These are phyloP conservation scores for Colletotrichum eleusines DNA, from an alignment of 2,329 filamentous ascomycete species.

Conservation along the genomic window DNA sequence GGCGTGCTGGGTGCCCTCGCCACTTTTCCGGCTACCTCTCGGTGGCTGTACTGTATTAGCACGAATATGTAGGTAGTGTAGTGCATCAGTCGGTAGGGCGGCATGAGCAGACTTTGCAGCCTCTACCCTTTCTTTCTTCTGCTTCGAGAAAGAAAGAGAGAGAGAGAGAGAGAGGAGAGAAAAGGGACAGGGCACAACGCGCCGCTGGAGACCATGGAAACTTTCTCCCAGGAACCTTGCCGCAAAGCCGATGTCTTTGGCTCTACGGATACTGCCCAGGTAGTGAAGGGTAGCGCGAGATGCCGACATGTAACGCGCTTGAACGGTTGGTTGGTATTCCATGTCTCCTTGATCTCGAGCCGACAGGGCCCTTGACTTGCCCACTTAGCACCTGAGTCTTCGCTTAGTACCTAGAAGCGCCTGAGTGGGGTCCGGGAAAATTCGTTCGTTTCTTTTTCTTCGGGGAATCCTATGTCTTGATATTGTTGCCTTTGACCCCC, in stretches of 20 bases:
- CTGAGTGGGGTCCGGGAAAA: conserved; percentile 21
- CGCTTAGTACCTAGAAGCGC: background rate
- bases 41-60: background rate
- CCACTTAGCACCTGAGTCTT: background rate
- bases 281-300: background rate
- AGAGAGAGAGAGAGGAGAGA: background rate
- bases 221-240: conserved; percentile 2
- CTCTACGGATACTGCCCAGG: background rate
- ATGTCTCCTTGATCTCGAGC: conserved; percentile 10
- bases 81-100: background rate
- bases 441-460: background rate
- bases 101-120: background rate
- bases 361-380: conserved; percentile 15
- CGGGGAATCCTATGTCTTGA: conserved; percentile 4
- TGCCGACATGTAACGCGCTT: conserved; percentile 7
- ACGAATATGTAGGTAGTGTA: background rate
- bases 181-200: background rate
- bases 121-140: too few relatives aligned
- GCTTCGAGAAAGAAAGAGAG: background rate
- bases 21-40: background rate
- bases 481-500: conserved; percentile 6
- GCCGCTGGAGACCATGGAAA: background rate
- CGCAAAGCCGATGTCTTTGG: background rate
- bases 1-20: conserved; percentile 12
- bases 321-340: conserved; percentile 5